These are phyloP conservation scores for Mucor irregularis DNA, from an alignment of 371 early-diverging fungal genomes.

Conservation along the genomic window DNA sequence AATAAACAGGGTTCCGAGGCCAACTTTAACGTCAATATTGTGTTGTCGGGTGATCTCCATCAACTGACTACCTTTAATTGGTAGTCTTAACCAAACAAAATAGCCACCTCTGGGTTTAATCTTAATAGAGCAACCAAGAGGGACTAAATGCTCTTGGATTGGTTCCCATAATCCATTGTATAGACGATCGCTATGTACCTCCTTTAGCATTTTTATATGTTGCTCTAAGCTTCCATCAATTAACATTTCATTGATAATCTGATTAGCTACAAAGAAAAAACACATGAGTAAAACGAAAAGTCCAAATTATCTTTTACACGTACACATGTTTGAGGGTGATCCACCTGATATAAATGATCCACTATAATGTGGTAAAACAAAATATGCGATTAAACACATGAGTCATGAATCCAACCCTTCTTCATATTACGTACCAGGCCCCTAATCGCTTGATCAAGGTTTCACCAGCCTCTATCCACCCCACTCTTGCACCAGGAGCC, in stretches of 20 bases:
- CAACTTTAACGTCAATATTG: conserved; percentile 23
- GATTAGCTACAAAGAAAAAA: conserved; percentile 21
- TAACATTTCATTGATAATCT: conserved; percentile 33
- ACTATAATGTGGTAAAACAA: conserved; percentile 24
- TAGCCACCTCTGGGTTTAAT: conserved; percentile 39
- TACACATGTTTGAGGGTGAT: conserved; percentile 33
- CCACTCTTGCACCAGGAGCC: conserved; percentile 39
- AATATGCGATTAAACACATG: neutral
- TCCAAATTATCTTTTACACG: neutral
- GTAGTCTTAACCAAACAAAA: conserved; percentile 46
- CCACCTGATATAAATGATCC: conserved; percentile 45
- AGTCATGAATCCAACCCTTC: neutral
- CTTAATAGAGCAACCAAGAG: conserved; percentile 32
- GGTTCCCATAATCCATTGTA: conserved; percentile 26
- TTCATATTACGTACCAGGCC: conserved; percentile 24
- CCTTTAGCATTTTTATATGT: conserved; percentile 24
- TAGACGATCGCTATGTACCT: conserved; percentile 20
- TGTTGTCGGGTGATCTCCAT: conserved; percentile 15
- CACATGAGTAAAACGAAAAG: neutral
- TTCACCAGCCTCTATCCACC: conserved; percentile 41
- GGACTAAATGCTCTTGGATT: conserved; percentile 23
- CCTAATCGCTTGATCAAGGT: conserved; percentile 27
- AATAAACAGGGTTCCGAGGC: conserved; percentile 26
- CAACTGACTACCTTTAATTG: conserved; percentile 23
- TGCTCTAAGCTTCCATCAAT: conserved; percentile 9